Base-by-base conservation (phyloP, 306 rosid genomes). In the Dryas octopetala region DNA sequence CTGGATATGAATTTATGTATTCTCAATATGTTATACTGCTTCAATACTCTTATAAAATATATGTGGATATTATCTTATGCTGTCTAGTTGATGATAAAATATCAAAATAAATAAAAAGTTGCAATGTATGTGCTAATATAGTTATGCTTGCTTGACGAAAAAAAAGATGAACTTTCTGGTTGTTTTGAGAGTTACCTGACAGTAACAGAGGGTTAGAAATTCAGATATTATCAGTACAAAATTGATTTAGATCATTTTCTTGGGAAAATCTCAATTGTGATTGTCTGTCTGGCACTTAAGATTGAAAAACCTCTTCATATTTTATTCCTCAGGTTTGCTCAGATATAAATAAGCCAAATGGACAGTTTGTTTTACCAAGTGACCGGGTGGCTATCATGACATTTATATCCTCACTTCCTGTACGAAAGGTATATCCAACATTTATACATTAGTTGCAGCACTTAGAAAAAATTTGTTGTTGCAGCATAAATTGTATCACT, bases 291-390 rank as follows among this genome's bases (percentile, higher is more conserved):
- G 4, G 1, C 40, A 17, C 60, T 12, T 8, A 44, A 44, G 44
- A 44, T 5, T 66, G 62, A 50, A n/a, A 81, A 45, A 64, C 66
- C 63, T 70, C 52, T 73, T 7, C 73, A 16, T 62, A 52, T 67
- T 73, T 65, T 53, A 15, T 73, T 76, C 61, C 49, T 68, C 79
- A 95, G 98, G 96, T 95, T 74, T 95, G 97, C 79, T 95, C 97
- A 59, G 97, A 95, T 74, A 95, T 95, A 83, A 95, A 95, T 88
- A 95, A 95, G 74, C 98, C 98, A 78, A 91, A 95, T 86, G 98
- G 98, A 78, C 92, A 91, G 83, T 90, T 88, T 83, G 71, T 95
- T 71, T 90, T 95, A 78, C 95, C 95, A 68, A 90, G 88, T 85
- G 82, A 88, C 57, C 91, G 88, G 80, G 66, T 80, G 85, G 98